Percentiles rank a stretch among this genome's conserved stretches.
Conservation (phyloP, 1,284 basidiomycete species). For the Caloboletus inedulis region DNA sequence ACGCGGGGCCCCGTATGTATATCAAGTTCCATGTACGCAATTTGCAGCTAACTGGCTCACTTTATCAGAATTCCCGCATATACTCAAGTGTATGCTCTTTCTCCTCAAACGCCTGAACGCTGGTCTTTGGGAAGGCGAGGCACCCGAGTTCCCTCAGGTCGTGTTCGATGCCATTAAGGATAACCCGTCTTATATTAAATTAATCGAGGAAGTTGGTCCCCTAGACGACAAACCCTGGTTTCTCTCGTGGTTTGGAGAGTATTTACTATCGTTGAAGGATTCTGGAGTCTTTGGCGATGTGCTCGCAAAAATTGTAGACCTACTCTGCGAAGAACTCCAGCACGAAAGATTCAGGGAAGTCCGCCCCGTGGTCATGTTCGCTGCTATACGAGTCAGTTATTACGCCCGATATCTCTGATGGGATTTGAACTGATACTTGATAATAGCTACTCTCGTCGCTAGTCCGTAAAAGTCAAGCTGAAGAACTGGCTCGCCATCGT, state of each 20-base stretch:
- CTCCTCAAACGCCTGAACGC: conserved; percentile 52
- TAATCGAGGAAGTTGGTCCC: conserved; percentile 42
- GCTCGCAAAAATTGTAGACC: conserved; percentile 66
- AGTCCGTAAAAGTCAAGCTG: conserved; percentile 34
- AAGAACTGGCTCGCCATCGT: conserved; percentile 32
- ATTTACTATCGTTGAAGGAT: conserved; percentile 52
- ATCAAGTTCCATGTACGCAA: background rate
- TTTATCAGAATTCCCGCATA: conserved; percentile 57
- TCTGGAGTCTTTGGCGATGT: conserved; percentile 57
- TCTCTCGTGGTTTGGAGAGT: conserved; percentile 56
- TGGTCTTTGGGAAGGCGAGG: conserved; percentile 66
- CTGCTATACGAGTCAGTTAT: conserved; percentile 58
- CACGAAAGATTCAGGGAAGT: conserved; percentile 63
- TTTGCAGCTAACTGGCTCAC: background rate
- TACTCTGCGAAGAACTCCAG: conserved; percentile 75
- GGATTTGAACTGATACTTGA: conserved; percentile 16
- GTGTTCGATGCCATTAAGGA: conserved; percentile 82
- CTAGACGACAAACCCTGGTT: conserved; percentile 43
- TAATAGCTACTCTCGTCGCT: conserved; percentile 28
- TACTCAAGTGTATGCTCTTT: conserved; percentile 59
- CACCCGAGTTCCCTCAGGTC: conserved; percentile 65
- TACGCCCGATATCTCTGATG: background rate
- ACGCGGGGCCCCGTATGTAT: conserved; percentile 59
- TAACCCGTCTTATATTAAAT: conserved; percentile 58
- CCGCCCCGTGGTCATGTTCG: conserved; percentile 56